phyloP scores from a whole-genome alignment of 331 rosid genomes.

The Spiraea crenata region DNA sequence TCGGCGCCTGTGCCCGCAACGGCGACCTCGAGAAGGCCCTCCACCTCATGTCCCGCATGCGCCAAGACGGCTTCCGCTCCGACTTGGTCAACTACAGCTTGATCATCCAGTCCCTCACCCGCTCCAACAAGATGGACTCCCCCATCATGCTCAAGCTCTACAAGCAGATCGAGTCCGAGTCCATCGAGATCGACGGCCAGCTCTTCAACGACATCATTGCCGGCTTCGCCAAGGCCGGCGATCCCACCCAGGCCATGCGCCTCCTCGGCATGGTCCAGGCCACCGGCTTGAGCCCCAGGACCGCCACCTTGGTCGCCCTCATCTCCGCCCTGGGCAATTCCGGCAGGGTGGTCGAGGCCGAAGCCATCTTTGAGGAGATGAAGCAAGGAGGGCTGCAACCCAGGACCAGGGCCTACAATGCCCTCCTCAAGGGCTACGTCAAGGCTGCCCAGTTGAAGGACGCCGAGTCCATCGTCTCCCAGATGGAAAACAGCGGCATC shows the following conservation, averaged over 20 bases:
- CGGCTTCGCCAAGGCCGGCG: slow-evolving; percentile 85
- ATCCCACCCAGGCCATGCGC: slow-evolving; percentile 61
- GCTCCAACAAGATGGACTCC: slow-evolving; percentile 63
- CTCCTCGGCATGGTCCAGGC: slow-evolving; percentile 80
- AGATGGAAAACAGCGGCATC: slow-evolving; percentile 82
- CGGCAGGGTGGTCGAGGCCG: slow-evolving; percentile 80
- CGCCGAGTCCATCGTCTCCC: slow-evolving; percentile 79
- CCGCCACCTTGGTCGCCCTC: slow-evolving; percentile 62
- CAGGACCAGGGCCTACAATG: slow-evolving; percentile 79
- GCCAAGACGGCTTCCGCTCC: slow-evolving; percentile 76
- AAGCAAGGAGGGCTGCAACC: slow-evolving; percentile 77
- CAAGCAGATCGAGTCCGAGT: slow-evolving; percentile 67
- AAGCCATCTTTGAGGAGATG: slow-evolving; percentile 88
- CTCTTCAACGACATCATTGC: slow-evolving; percentile 71
- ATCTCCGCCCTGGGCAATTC: slow-evolving; percentile 68
- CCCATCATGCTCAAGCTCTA: slow-evolving; percentile 80
- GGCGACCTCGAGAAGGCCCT: slow-evolving; percentile 85
- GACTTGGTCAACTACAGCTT: slow-evolving; percentile 80
- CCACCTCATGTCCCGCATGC: slow-evolving; percentile 79
- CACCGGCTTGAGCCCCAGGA: slow-evolving; percentile 64
- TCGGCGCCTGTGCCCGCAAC: slow-evolving; percentile 89
- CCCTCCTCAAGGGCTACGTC: slow-evolving; percentile 81
- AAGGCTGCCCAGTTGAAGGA: slow-evolving; percentile 67
- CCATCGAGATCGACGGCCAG: slow-evolving; percentile 73
- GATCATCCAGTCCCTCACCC: slow-evolving; percentile 77